A percentile compares a stretch with the other conserved stretches of the same genome.
phyloP scores from a whole-genome alignment of 257 asterid species.

The Nicotiana obtusifolia region DNA sequence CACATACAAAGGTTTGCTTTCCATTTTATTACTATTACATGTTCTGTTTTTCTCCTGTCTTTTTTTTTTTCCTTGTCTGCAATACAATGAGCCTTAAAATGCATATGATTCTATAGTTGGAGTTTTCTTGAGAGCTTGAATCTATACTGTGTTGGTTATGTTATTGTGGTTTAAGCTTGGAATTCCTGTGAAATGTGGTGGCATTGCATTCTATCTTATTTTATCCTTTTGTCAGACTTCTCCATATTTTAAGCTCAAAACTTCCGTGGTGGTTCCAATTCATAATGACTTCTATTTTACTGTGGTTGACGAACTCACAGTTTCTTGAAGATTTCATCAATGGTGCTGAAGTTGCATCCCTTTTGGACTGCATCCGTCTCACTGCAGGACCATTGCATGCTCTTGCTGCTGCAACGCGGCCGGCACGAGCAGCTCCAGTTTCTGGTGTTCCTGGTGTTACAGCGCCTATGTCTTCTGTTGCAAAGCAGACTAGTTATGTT shows the following conservation, averaged over 20 bases:
- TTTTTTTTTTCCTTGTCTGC: background rate
- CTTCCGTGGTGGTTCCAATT: background rate
- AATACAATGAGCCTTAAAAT: background rate
- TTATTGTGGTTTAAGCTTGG: constrained; percentile 2
- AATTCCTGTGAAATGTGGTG: background rate
- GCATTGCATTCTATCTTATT: background rate
- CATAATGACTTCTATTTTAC: background rate
- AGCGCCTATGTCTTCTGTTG: constrained; percentile 46
- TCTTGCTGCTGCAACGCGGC: constrained; percentile 98
- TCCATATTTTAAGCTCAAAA: background rate
- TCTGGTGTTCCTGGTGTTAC: constrained; percentile 70
- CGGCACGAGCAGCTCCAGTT: constrained; percentile 99
- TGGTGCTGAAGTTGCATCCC: constrained; percentile 95
- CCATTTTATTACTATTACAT: background rate
- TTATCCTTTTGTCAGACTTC: background rate
- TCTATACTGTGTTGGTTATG: background rate
- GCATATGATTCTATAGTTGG: background rate
- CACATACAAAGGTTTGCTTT: constrained; percentile 84
- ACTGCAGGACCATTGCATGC: constrained; percentile 99
- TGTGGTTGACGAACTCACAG: constrained; percentile 31
- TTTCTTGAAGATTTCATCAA: constrained; percentile 97
- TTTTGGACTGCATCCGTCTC: constrained; percentile 92
- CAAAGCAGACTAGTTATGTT: constrained; percentile 63
- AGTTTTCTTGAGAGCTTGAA: background rate
- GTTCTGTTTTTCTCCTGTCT: background rate